Base-by-base conservation (phyloP, 2,329 filamentous ascomycete species). In the Trichoderma harzianum region DNA sequence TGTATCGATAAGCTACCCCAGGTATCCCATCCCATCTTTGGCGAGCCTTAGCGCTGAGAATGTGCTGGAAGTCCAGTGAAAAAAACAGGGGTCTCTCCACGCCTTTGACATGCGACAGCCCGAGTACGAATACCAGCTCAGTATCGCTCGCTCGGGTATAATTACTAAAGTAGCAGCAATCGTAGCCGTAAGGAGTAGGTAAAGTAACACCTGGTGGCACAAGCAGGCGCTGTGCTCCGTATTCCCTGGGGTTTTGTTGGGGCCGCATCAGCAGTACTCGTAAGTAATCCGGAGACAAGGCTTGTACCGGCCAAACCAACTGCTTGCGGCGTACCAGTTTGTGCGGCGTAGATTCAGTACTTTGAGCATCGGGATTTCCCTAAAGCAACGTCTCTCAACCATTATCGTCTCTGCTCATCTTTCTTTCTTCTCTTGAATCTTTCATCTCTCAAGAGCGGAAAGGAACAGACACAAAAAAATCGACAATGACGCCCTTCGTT, bases 311-410 rank as follows among this genome's bases (percentile, higher is more conserved):
- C 24, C 47, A 30, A 18, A 28, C 51, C 36, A 51, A 60, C 68
- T 70, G 68, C 30, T 70, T 70, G 55, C 66, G 66, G 66, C 71
- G 66, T 72, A 72, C 66, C 71, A 70, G 66, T 69, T 72, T 72
- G 66, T 72, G 64, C 71, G 71, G 64, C 71, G 71, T 72, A 72
- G 71, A 72, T 72, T 68, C 66, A 72, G 66, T 72, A 60, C 71
- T 68, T 69, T 62, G 57, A 69, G 66, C 57, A 21, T 66, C 66
- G 28, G 51, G 64, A 69, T 36, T 64, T 51, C 58, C 68, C 68
- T 36, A 51, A 61, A 58, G 16, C 12, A 26, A 36, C 26, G 57
- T 30, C 55, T 7, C 39, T 51, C 43, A 21, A 7, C 62, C 18
- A 12, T 24, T 39, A 36, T 47, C 34, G 21, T 28, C 26, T 16